Base-by-base conservation (phyloP, 116 monocot species). In the Posidonia oceanica region DNA sequence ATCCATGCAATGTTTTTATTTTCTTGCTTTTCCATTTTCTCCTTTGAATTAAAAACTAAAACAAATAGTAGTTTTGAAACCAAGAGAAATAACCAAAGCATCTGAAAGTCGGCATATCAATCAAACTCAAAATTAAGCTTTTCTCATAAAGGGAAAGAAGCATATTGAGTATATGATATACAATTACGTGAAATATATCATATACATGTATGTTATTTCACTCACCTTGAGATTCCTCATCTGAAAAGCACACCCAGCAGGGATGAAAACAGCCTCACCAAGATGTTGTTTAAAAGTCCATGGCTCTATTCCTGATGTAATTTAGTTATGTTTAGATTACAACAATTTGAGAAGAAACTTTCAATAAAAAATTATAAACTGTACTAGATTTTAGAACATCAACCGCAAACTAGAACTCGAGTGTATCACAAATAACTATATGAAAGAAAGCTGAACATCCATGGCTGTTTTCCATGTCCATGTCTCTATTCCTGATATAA, bases 171-270 rank as follows among this genome's bases (percentile, higher is more conserved):
- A 10, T 6, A 7, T 10, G 7, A 48, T 48, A 10, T 37, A 23
- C 37, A 68, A 29, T 23, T 54, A 14, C 12, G 54, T 10, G 23
- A 69, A 72, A 72, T 36, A 21, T 39, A 65, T 65, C n/a, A 17
- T 65, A 39, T 14, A 65, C 11, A 40, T 16, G 11, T 15, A 65
- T 39, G 60, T n/a, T 23, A 64, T 15, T 62, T 44, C 12, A 37
- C 64, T 73, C 52, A 96, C 96, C 96, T 83, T 83, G 54, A 89
- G 39, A 87, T 87, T 91, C 61, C 77, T 79, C 59, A 86, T 72
- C 84, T 91, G 96, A 76, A 89, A 91, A 71, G 96, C 84, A 75
- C 96, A 96, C 39, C 96, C 96, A 65, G 96, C 87, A 59, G 96
- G 96, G 54, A 96, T 65, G 67, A 89, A 91, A 63, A 96, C 81